Conservation (phyloP, 2,329 filamentous ascomycete species). For the Biscogniauxia marginata region DNA sequence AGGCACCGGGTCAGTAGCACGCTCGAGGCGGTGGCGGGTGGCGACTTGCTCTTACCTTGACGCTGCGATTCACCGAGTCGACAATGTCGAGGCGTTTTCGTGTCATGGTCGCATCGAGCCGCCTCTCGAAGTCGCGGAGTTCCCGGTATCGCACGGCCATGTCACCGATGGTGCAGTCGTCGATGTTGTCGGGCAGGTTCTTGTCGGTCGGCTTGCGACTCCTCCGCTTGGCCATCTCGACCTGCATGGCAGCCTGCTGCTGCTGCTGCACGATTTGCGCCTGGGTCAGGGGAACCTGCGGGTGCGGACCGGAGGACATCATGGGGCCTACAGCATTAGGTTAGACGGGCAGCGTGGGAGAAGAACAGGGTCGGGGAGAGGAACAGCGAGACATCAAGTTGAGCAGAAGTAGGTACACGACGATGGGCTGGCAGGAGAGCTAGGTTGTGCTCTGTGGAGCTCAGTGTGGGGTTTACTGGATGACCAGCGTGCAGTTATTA, state of each 20-base stretch:
- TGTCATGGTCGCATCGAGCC: conserved; percentile 88
- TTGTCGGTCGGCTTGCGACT: conserved; percentile 92
- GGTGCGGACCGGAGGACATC: conserved; percentile 54
- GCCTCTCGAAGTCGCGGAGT: conserved; percentile 81
- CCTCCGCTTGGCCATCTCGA: conserved; percentile 72
- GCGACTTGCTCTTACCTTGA: conserved; percentile 53
- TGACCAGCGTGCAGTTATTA: conserved; percentile 8
- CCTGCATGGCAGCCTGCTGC: conserved; percentile 48
- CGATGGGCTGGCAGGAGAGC: conserved; percentile 12
- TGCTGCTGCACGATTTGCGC: conserved; percentile 54
- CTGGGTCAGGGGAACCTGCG: conserved; percentile 50
- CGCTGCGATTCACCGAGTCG: conserved; percentile 72
- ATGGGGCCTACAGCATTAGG: conserved; percentile 46
- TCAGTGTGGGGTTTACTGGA: conserved; percentile 18
- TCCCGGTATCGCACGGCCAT: conserved; percentile 79
- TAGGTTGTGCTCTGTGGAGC: conserved; percentile 20
- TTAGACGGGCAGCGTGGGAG: conserved; percentile 12
- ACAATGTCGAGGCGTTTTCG: conserved; percentile 89
- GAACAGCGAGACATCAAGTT: conserved; percentile 1
- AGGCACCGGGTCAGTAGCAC: conserved; percentile 11
- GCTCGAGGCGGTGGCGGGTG: background rate
- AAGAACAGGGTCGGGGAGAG: conserved; percentile 2
- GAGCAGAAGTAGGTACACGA: conserved; percentile 5
- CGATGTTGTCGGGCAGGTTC: conserved; percentile 87
- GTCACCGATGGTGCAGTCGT: conserved; percentile 78